Base-by-base conservation (phyloP, 306 rosid genomes). In the Lathyrus sativus region DNA sequence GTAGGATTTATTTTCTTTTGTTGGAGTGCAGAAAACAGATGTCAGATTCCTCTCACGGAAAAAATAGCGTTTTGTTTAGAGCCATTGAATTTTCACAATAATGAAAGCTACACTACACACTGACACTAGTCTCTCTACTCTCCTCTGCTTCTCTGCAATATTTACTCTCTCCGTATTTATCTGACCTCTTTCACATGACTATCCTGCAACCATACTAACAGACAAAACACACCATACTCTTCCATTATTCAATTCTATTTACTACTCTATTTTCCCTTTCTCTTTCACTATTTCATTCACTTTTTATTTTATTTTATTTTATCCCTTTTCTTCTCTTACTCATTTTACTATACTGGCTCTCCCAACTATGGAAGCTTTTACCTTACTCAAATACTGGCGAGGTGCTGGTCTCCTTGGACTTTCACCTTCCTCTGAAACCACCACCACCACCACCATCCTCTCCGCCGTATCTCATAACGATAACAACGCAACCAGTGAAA, bases 321-420 rank as follows among this genome's bases (percentile, higher is more conserved):
- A 24, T 9, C 22, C 24, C 14, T 15, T 48, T 17, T 48, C 9
- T 46, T 14, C 15, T 50, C 39, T 35, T n/a, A 9, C 57, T 77
- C 14, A 3, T 9, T 50, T 17, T 9, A 49, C 71, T 79, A 88
- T 82, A 72, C 99, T 95, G 99, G 96, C 99, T 88, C 97, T 93
- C 96, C 99, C 99, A 74, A 93, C 97, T 37, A 93, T 93, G 99
- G 99, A 93, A 88, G 89, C 96, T 82, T 93, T 93, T 72, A 93
- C 89, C 85, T 77, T 93, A 14, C 99, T 90, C 88, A 93, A 88
- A 75, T 88, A 90, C 80, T 90, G 96, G 99, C 71, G 96, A 76
- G 85, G 88, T 0, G 85, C 82, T 45, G 86, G 84, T 3, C 39
- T 17, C 2, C 45, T 48, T n/a, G 46, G 48, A 5, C 66, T 61